Evolutionary conservation across 2,329 filamentous ascomycete species (phyloP).

Genomic region (Cladophialophora carrionii): DNA sequence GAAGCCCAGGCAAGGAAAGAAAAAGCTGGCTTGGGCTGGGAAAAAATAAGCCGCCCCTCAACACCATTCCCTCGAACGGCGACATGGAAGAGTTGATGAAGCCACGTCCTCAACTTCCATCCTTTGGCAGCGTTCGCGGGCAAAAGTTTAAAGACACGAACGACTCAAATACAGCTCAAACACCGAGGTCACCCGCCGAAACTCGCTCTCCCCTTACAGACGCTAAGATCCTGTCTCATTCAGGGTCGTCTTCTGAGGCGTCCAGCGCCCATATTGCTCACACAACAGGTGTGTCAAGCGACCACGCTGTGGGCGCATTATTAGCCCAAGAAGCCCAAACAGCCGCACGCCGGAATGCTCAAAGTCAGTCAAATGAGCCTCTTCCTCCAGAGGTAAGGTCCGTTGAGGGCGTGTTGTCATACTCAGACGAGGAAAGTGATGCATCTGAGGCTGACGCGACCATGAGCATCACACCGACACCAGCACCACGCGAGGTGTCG

Average conservation of each 20-base stretch:
- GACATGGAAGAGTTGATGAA: constrained; percentile 61
- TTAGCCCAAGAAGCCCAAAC: constrained; percentile 51
- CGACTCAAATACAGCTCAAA: constrained; percentile 16
- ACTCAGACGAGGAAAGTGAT: constrained; percentile 59
- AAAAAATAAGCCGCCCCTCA: constrained; percentile 42
- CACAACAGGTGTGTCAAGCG: constrained; percentile 50
- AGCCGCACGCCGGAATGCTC: constrained; percentile 26
- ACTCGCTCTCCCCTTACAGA: constrained; percentile 16
- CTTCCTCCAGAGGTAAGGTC: constrained; percentile 72
- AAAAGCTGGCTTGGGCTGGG: constrained; percentile 45
- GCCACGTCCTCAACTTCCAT: constrained; percentile 62
- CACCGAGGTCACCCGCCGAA: constrained; percentile 39
- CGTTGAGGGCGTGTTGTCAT: constrained; percentile 67
- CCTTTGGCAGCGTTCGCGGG: constrained; percentile 65
- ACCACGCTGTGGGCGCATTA: constrained; percentile 57
- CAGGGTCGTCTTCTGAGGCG: constrained; percentile 40
- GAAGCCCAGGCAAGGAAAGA: constrained; percentile 44
- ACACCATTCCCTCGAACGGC: constrained; percentile 47
- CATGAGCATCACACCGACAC: background rate
- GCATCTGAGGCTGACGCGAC: constrained; percentile 23
- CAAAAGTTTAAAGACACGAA: constrained; percentile 40
- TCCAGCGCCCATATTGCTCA: constrained; percentile 42
- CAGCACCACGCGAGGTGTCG: background rate
- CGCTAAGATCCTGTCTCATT: constrained; percentile 16
- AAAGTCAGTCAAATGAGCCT: constrained; percentile 58